A percentile compares a stretch with the other conserved stretches of the same genome.
phyloP scores from a whole-genome alignment of 352 stramenopile species.

The Phytophthora cryptogea region DNA sequence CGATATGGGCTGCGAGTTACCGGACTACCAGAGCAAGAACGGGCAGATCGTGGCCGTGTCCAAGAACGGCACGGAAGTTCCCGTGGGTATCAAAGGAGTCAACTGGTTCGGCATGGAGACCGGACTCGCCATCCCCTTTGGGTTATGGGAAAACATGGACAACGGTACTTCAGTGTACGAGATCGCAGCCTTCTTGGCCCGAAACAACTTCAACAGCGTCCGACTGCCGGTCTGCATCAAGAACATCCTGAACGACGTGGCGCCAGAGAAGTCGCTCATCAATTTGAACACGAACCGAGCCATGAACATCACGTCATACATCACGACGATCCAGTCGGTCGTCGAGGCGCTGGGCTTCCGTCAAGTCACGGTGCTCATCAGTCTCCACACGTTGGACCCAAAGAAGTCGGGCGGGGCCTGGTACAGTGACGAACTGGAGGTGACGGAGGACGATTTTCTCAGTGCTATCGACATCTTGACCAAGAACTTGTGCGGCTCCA shows the following conservation, averaged over 20 bases:
- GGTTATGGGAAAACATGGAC: constrained; percentile 69
- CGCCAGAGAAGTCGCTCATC: constrained; percentile 53
- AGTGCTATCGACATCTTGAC: constrained; percentile 60
- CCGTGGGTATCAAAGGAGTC: constrained; percentile 58
- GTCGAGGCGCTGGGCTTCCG: constrained; percentile 63
- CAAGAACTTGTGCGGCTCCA: constrained; percentile 45
- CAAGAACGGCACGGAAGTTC: constrained; percentile 61
- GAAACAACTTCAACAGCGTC: constrained; percentile 77
- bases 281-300: constrained; percentile 71
- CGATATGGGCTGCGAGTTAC: constrained; percentile 51
- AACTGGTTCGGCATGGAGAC: constrained; percentile 87
- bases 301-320: constrained; percentile 65
- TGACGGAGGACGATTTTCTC: constrained; percentile 62
- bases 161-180: constrained; percentile 73
- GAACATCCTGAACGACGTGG: constrained; percentile 52
- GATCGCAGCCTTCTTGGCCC: constrained; percentile 55
- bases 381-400: constrained; percentile 60
- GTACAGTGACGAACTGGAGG: constrained; percentile 54
- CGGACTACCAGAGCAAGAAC: constrained; percentile 69
- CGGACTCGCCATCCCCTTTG: constrained; percentile 55
- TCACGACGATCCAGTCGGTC: constrained; percentile 57
- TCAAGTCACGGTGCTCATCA: constrained; percentile 65
- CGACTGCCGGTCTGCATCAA: constrained; percentile 66
- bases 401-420: constrained; percentile 59
- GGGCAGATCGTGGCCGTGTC: constrained; percentile 48